Base-by-base conservation (phyloP, 306 rosid species). In the Biancaea sappan region DNA sequence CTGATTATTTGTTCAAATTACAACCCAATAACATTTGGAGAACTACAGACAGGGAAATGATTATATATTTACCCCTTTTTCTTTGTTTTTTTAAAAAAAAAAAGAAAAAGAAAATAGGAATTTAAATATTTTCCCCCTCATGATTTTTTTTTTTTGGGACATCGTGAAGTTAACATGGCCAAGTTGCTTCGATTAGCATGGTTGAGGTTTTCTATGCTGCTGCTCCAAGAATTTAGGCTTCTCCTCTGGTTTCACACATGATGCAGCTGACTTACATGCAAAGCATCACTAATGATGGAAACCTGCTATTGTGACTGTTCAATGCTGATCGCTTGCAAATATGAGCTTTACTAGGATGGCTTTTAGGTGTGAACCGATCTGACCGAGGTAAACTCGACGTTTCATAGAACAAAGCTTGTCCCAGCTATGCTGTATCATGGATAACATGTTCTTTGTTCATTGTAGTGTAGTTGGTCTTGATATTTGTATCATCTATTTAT, bases 1-100 rank as follows among this genome's bases (percentile, higher is more conserved):
- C 10, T 41, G 12, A 56, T 53, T 72, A 28, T 31, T 66, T 58
- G 56, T 57, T 26, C 57, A 43, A 63, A 16, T 38, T 63, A 69
- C n/a, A 58, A 48, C 19, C 28, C 19, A 48, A 22, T 62, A 75
- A 14, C 34, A 75, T 35, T 50, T 25, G 26, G 54, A 74, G 29
- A 40, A 70, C 48, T 66, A 71, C 38, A 5, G 12, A 9, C 25
- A 13, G 51, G 46, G 26, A 15, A 12, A 31, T 18, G 25, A 26
- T 62, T 54, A 32, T 65, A 40, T 18, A 48, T 59, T 10, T 24
- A 48, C 29, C 11, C 29, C 11, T 16, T 56, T 15, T 18, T 28
- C 4, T 4, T 11, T 47, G 34, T 2, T n/a, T 3, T 47, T 47
- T n/a, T n/a, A n/a, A n/a, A n/a, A n/a, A n/a, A n/a, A n/a, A n/a